Evolutionary conservation across 2,329 filamentous ascomycete genomes (phyloP).

Genomic region (Aspergillus arachidicola): DNA sequence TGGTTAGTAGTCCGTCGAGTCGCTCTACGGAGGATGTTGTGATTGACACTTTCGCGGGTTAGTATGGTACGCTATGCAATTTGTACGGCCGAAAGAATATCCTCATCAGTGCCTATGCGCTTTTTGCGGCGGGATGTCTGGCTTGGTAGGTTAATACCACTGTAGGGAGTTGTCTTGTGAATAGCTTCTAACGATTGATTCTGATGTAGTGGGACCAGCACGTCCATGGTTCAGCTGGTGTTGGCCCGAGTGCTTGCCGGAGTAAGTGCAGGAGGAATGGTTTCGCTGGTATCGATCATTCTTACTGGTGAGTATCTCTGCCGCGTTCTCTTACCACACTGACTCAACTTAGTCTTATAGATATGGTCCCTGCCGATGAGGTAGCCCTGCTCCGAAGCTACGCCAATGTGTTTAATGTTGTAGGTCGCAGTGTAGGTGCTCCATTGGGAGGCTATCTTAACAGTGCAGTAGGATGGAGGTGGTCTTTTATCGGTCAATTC

Average conservation of each 20-base stretch:
- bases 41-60: not conserved
- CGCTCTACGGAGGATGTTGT: not conserved
- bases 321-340: not conserved
- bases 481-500: constrained; percentile 63
- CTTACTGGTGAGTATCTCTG: constrained; percentile 28
- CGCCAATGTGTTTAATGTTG: constrained; percentile 48
- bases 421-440: constrained; percentile 59
- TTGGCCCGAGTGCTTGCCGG: constrained; percentile 41
- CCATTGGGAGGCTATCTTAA: constrained; percentile 71
- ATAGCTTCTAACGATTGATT: not conserved
- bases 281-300: constrained; percentile 43
- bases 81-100: constrained; percentile 45
- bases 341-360: constrained; percentile 21
- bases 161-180: not conserved
- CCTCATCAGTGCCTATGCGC: constrained; percentile 42
- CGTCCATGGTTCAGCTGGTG: constrained; percentile 29
- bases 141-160: constrained; percentile 22
- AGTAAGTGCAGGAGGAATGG: constrained; percentile 43
- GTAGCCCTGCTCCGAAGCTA: constrained; percentile 49
- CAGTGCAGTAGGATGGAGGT: constrained; percentile 72
- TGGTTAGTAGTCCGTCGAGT: constrained; percentile 24
- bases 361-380: constrained; percentile 47
- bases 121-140: constrained; percentile 19
- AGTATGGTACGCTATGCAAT: constrained; percentile 50
- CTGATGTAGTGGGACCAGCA: constrained; percentile 12